Percentiles rank a stretch among this genome's conserved stretches.
Evolutionary conservation across 2,329 filamentous ascomycete species (phyloP).

Genomic region (Rhynchosporium secalis): DNA sequence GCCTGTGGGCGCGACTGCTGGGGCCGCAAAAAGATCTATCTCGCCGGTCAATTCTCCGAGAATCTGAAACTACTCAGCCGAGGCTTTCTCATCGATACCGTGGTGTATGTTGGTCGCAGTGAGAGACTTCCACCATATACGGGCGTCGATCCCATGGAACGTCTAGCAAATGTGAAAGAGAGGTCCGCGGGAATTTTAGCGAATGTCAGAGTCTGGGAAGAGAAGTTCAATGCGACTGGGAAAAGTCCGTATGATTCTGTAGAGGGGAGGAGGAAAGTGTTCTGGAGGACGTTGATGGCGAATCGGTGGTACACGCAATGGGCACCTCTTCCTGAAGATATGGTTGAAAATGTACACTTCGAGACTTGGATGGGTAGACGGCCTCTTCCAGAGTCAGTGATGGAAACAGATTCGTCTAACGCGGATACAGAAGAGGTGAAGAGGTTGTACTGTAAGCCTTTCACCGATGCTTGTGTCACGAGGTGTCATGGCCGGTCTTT

Average conservation of each 20-base stretch:
- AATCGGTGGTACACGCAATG: background rate
- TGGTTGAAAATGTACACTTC: constrained; percentile 1
- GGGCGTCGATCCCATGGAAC: background rate
- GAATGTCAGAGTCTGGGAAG: constrained; percentile 1
- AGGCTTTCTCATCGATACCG: background rate
- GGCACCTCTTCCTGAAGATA: constrained; percentile 1
- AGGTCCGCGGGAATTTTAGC: background rate
- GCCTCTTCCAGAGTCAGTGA: background rate
- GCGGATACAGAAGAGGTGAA: background rate
- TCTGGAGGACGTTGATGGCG: constrained; percentile 8
- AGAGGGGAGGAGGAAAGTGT: background rate
- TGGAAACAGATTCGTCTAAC: background rate
- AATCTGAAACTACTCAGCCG: background rate
- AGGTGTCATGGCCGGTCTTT: constrained; percentile 6
- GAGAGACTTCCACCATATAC: background rate
- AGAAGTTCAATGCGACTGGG: background rate
- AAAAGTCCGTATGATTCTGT: background rate
- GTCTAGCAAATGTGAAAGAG: constrained; percentile 6
- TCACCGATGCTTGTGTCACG: constrained; percentile 4
- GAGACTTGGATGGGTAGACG: constrained; percentile 7
- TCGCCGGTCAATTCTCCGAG: background rate
- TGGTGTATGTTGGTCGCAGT: constrained; percentile 1
- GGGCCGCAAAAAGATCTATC: background rate
- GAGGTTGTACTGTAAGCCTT: constrained; percentile 2
- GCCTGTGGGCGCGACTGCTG: constrained; percentile 1